Percentiles rank a stretch among this genome's conserved stretches.
Evolutionary conservation across 2,329 filamentous ascomycete species (phyloP).

Genomic region (Pseudocercospora macadamiae): DNA sequence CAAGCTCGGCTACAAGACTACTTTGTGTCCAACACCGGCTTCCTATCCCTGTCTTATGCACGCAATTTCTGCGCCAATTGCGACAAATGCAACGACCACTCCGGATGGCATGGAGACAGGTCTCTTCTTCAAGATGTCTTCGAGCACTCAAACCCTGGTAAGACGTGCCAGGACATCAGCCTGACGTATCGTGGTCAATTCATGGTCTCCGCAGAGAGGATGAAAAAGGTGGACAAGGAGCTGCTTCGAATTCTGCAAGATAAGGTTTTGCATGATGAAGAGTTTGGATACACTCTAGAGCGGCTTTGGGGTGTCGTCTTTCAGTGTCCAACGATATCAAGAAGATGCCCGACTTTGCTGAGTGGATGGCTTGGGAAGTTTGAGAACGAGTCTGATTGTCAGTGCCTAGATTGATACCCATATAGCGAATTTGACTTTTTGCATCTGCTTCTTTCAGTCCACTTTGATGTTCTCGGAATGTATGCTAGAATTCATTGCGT

Average conservation of each 20-base stretch:
- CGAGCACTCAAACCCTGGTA: conserved; percentile 7
- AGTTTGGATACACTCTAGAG: conserved; percentile 14
- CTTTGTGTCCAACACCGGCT: conserved; percentile 27
- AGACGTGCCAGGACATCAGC: conserved; percentile 7
- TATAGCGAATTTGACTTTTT: background rate
- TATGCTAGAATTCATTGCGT: no score
- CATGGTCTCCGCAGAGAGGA: conserved; percentile 7
- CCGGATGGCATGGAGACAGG: conserved; percentile 9
- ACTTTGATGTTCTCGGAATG: no score
- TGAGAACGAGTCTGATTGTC: conserved; percentile 11
- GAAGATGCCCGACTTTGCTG: conserved; percentile 9
- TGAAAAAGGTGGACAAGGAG: background rate
- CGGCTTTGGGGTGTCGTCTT: conserved; percentile 13
- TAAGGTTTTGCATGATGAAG: background rate
- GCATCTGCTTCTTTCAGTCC: background rate
- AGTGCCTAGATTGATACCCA: conserved; percentile 11
- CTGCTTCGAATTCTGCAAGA: background rate
- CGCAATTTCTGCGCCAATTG: conserved; percentile 13
- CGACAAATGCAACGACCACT: conserved; percentile 9
- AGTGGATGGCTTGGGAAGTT: conserved; percentile 11
- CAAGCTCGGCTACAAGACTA: conserved; percentile 34
- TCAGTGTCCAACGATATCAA: conserved; percentile 5
- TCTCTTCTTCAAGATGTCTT: conserved; percentile 4
- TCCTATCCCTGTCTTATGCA: conserved; percentile 21
- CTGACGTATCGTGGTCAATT: conserved; percentile 16